phyloP scores from a whole-genome alignment of 2,329 filamentous ascomycete species.

The Lachnellula occidentalis region DNA sequence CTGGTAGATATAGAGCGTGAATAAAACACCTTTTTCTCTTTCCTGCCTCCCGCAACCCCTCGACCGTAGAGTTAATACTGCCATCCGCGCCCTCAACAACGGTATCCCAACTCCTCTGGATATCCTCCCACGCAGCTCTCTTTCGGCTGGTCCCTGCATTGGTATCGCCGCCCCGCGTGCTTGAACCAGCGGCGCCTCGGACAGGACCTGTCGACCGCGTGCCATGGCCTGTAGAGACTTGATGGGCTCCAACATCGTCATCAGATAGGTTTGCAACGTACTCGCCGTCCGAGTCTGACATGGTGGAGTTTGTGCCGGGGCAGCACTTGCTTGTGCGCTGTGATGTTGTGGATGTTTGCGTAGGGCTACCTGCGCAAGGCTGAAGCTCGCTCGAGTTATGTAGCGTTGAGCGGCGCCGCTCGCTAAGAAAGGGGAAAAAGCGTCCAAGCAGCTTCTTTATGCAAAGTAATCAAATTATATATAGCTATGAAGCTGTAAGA shows the following conservation, averaged over 20 bases:
- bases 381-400: background rate
- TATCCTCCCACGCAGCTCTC: conserved; percentile 60
- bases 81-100: conserved; percentile 76
- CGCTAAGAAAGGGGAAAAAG: no score
- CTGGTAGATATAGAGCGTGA: background rate
- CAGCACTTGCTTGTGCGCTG: background rate
- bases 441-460: no score
- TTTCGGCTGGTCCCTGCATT: conserved; percentile 32
- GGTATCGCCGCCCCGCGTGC: conserved; percentile 26
- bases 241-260: conserved; percentile 48
- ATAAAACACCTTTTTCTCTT: conserved; percentile 62
- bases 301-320: conserved; percentile 30
- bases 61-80: conserved; percentile 64
- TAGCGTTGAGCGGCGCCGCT: no score
- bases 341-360: background rate
- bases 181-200: conserved; percentile 20
- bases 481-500: no score
- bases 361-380: background rate
- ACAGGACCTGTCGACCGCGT: conserved; percentile 29
- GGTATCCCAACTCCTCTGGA: conserved; percentile 65
- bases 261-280: conserved; percentile 60
- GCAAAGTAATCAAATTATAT: no score
- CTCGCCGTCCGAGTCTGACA: conserved; percentile 71
- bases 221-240: conserved; percentile 22
- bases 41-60: conserved; percentile 71